A percentile compares a stretch with the other conserved stretches of the same genome.
These are phyloP conservation scores for Pythium sp. DNA, from an alignment of 352 stramenopile species.

Conservation along the genomic window DNA sequence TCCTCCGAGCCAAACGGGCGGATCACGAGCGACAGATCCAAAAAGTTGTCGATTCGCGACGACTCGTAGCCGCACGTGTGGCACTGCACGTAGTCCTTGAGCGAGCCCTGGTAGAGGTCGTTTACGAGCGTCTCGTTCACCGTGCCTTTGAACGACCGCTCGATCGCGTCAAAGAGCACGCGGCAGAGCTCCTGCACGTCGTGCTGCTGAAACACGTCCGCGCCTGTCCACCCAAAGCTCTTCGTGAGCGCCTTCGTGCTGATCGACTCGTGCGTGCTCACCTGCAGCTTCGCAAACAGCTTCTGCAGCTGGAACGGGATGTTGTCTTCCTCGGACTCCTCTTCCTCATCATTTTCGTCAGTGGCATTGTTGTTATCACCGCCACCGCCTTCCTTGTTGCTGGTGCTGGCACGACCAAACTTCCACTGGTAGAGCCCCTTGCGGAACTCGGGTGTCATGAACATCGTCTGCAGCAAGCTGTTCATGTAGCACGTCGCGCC, in stretches of 20 bases:
- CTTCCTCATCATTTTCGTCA: slow-evolving; percentile 35
- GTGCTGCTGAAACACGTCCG: slow-evolving; percentile 89
- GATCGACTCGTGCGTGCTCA: slow-evolving; percentile 67
- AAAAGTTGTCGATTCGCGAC: slow-evolving; percentile 82
- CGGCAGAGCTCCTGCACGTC: slow-evolving; percentile 90
- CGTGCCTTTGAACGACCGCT: slow-evolving; percentile 85
- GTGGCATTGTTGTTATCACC: slow-evolving; percentile 9
- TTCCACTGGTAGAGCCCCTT: slow-evolving; percentile 77
- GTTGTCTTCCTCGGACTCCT: slow-evolving; percentile 68
- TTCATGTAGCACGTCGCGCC: slow-evolving; percentile 95
- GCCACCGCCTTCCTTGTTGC: not conserved
- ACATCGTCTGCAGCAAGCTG: slow-evolving; percentile 90
- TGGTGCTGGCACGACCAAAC: slow-evolving; percentile 17
- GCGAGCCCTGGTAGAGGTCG: slow-evolving; percentile 74
- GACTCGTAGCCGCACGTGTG: slow-evolving; percentile 82
- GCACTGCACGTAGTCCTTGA: slow-evolving; percentile 91
- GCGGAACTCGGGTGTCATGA: slow-evolving; percentile 87
- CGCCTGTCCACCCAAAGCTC: slow-evolving; percentile 90
- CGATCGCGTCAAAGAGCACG: slow-evolving; percentile 90
- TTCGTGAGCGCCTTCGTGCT: slow-evolving; percentile 86
- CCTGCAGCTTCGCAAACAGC: slow-evolving; percentile 89
- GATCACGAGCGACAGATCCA: slow-evolving; percentile 90
- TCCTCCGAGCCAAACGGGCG: slow-evolving; percentile 81
- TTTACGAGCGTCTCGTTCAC: slow-evolving; percentile 87
- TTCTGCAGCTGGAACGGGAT: slow-evolving; percentile 90